Conservation (phyloP, 768 basidiomycete species). For the Boletus insuetus region DNA sequence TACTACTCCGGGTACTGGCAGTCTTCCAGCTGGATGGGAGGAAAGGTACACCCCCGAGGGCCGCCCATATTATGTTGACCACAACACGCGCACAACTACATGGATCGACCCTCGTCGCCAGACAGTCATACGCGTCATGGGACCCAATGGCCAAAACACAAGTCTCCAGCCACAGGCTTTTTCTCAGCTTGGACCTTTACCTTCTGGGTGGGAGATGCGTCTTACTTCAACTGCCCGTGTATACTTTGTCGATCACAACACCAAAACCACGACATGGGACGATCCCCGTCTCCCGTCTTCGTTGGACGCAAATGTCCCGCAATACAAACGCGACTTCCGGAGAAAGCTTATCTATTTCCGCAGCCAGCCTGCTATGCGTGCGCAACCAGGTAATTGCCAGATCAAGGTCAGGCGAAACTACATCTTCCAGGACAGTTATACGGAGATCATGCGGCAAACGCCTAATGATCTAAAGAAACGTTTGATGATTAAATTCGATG, state of each 20-base stretch:
- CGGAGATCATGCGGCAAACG: constrained; percentile 99
- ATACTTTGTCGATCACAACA: constrained; percentile 99
- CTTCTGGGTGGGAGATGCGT: constrained; percentile 99
- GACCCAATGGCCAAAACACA: constrained; percentile 84
- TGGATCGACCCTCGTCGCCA: constrained; percentile 99
- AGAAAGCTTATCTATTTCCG: constrained; percentile 99
- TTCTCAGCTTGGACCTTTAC: constrained; percentile 93
- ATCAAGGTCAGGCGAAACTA: constrained; percentile 98
- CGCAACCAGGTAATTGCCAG: constrained; percentile 98
- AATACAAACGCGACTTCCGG: constrained; percentile 99
- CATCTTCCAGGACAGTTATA: constrained; percentile 99
- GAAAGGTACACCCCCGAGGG: constrained; percentile 98
- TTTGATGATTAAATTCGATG: constrained; percentile 99
- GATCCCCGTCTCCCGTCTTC: constrained; percentile 95
- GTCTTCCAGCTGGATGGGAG: constrained; percentile 96
- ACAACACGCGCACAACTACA: constrained; percentile 99
- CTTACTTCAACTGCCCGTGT: constrained; percentile 97
- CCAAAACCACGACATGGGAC: constrained; percentile 99
- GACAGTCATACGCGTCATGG: constrained; percentile 95
- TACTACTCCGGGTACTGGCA: constrained; percentile 79
- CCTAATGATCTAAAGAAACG: constrained; percentile 98
- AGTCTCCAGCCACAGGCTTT: constrained; percentile 93
- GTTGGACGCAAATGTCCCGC: constrained; percentile 94
- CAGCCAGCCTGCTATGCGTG: constrained; percentile 96
- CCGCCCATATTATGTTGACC: constrained; percentile 97